Evolutionary conservation across 257 asterid species (phyloP).

Genomic region (Datura wrightii): DNA sequence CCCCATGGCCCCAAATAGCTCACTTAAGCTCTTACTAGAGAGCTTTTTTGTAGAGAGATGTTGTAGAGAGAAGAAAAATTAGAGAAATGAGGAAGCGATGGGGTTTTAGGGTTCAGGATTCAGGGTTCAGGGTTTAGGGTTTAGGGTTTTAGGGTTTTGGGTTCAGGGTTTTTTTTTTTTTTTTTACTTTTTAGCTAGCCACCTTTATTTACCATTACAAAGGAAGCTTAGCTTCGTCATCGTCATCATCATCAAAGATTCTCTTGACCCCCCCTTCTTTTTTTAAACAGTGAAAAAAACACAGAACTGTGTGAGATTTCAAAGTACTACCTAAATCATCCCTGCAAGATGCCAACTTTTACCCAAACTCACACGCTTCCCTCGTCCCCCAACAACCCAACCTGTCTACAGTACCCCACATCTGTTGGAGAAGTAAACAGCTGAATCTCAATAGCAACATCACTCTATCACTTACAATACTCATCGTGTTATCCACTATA

Average conservation of each 20-base stretch:
- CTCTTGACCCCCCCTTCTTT: not conserved
- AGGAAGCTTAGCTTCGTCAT: not conserved
- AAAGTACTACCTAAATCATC: not conserved
- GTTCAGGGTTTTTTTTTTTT: no score
- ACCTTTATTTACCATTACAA: constrained; percentile 18
- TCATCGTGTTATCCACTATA: not conserved
- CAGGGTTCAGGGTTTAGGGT: no score
- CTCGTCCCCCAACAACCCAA: constrained; percentile 24
- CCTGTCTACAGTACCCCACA: not conserved
- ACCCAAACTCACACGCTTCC: constrained; percentile 24
- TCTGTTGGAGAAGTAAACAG: no score
- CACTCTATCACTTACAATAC: not conserved
- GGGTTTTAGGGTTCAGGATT: no score
- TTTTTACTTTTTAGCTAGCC: not conserved
- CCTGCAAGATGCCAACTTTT: constrained; percentile 8
- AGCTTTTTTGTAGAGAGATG: no score
- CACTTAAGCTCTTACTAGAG: no score
- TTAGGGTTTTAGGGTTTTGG: no score
- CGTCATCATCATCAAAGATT: constrained; percentile 6
- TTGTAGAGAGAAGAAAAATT: no score
- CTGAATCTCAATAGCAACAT: not conserved
- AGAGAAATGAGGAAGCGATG: no score
- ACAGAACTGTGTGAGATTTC: not conserved
- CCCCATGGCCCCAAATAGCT: no score
- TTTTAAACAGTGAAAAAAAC: not conserved